Evolutionary conservation across 2,329 filamentous ascomycete species (phyloP).

Genomic region (Byssothecium circinans): DNA sequence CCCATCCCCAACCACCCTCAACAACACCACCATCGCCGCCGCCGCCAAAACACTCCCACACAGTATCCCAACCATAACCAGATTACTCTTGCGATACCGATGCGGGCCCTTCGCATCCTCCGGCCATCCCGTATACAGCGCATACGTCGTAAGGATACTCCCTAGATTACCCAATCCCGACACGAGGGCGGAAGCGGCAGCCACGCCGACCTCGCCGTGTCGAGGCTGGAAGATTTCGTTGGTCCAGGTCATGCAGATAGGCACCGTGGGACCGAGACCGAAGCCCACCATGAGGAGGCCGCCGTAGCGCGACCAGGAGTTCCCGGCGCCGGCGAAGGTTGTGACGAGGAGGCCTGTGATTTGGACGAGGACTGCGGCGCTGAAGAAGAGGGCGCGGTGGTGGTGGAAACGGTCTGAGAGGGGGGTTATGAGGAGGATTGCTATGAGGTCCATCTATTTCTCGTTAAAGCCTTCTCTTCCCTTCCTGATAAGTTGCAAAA

Average conservation of each 20-base stretch:
- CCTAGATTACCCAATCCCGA: constrained; percentile 86
- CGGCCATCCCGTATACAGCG: constrained; percentile 84
- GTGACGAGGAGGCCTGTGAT: constrained; percentile 79
- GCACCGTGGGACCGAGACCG: constrained; percentile 85
- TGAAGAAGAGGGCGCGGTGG: constrained; percentile 79
- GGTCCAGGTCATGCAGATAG: constrained; percentile 93
- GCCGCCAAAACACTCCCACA: constrained; percentile 75
- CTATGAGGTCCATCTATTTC: constrained; percentile 76
- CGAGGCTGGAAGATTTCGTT: constrained; percentile 86
- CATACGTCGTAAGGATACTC: constrained; percentile 84
- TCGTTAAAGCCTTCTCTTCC: constrained; percentile 2
- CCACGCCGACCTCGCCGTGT: constrained; percentile 88
- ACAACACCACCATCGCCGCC: constrained; percentile 66
- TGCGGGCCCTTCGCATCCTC: constrained; percentile 68
- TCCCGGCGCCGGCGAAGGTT: constrained; percentile 69
- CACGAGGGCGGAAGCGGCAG: constrained; percentile 80
- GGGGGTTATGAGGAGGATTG: constrained; percentile 82
- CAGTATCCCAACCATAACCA: constrained; percentile 85
- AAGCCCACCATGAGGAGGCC: constrained; percentile 90
- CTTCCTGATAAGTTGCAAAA: constrained; percentile 1
- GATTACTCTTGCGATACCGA: constrained; percentile 80
- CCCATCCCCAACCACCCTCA: constrained; percentile 50
- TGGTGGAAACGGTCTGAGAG: constrained; percentile 85
- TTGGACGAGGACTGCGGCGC: constrained; percentile 72
- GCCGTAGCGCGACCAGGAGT: constrained; percentile 82